These are phyloP conservation scores for Pugionium dolabratum DNA, from an alignment of 345 rosid species.

Conservation along the genomic window DNA sequence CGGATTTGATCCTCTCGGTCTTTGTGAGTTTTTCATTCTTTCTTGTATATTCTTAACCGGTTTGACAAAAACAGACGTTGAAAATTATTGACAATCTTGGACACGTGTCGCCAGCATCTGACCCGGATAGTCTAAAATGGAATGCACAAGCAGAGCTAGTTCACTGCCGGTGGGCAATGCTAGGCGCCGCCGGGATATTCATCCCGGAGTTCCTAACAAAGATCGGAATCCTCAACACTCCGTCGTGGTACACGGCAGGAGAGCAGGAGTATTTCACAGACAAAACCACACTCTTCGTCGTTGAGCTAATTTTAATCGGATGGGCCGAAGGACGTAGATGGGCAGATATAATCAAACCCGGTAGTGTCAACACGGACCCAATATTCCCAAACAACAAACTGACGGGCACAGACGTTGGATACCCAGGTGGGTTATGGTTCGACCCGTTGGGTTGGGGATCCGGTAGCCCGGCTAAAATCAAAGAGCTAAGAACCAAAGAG, in stretches of 20 bases:
- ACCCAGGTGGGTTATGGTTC: constrained; percentile 99
- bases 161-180: constrained; percentile 98
- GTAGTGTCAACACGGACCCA: constrained; percentile 93
- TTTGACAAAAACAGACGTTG: background rate
- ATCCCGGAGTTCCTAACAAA: constrained; percentile 93
- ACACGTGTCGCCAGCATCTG: constrained; percentile 60
- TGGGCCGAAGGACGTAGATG: constrained; percentile 99
- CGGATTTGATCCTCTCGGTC: constrained; percentile 95
- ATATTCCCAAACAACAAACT: constrained; percentile 97
- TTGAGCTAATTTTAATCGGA: constrained; percentile 82
- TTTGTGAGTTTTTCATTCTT: constrained; percentile 49
- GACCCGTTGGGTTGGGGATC: constrained; percentile 97
- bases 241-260: constrained; percentile 94
- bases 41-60: background rate
- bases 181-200: constrained; percentile 97
- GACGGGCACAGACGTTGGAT: constrained; percentile 93
- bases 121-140: constrained; percentile 90
- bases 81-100: no score
- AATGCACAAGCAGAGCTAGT: constrained; percentile 85
- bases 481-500: constrained; percentile 94
- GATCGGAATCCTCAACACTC: constrained; percentile 84
- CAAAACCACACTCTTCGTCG: constrained; percentile 79
- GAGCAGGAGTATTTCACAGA: constrained; percentile 84
- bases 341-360: constrained; percentile 96
- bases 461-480: constrained; percentile 77